A percentile compares a stretch with the other conserved stretches of the same genome.
Conservation (phyloP, 495 filamentous ascomycete genomes). For the Endocarpon pusillum region DNA sequence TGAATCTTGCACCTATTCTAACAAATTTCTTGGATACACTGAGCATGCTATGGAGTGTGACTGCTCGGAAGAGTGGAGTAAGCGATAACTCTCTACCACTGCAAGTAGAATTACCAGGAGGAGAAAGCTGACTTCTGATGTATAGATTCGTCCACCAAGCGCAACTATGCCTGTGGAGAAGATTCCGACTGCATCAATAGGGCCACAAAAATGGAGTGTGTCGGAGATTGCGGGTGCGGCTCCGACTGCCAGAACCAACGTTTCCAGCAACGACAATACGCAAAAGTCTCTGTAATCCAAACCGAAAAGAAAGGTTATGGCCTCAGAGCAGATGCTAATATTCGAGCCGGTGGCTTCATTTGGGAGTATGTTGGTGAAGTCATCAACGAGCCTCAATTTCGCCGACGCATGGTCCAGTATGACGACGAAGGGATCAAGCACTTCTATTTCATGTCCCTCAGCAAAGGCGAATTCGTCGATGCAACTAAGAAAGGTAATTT, state of each 20-base stretch:
- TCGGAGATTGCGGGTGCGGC: constrained; percentile 73
- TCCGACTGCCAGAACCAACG: constrained; percentile 82
- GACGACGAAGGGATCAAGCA: constrained; percentile 93
- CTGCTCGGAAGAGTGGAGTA: constrained; percentile 91
- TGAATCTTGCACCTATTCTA: constrained; percentile 66
- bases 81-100: constrained; percentile 22
- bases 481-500: constrained; percentile 94
- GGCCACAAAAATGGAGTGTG: constrained; percentile 92
- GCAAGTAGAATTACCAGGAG: constrained; percentile 1
- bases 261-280: constrained; percentile 82
- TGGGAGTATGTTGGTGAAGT: constrained; percentile 99
- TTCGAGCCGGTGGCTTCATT: constrained; percentile 75
- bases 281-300: constrained; percentile 83
- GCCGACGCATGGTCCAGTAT: constrained; percentile 76
- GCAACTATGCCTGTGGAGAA: constrained; percentile 80
- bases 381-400: constrained; percentile 80
- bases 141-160: constrained; percentile 39
- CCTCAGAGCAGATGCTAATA: constrained; percentile 58
- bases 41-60: constrained; percentile 93
- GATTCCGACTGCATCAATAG: constrained; percentile 99
- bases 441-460: constrained; percentile 99
- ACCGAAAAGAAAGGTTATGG: constrained; percentile 96
- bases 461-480: constrained; percentile 91
- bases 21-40: constrained; percentile 74
- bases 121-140: constrained; percentile 8